Base-by-base conservation (phyloP, 371 early-diverging fungal genomes). In the Capillidium heterosporum region DNA sequence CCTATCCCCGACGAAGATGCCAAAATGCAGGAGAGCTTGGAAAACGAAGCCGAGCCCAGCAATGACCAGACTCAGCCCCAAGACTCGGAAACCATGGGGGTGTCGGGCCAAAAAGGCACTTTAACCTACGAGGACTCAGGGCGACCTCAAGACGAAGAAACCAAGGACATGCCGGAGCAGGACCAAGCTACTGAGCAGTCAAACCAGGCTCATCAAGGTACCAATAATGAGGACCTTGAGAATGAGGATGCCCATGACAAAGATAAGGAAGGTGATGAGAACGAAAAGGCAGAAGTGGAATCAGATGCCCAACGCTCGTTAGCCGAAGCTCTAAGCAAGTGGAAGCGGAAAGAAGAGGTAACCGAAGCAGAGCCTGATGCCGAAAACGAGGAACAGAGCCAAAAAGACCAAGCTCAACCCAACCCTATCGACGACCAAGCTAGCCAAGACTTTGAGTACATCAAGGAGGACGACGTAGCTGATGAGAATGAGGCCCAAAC, bases 281-380 rank as follows among this genome's bases (percentile, higher is more conserved):
- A 66, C 28, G 76, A 75, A 54, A 24, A 57, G 60, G 8, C 70
- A 67, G 23, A 50, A 29, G 52, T 50, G 24, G 65, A 73, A 48
- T 68, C 74, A 31, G 81, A 84, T 51, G 82, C 86, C 26, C 82
- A 85, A 64, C 78, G 91, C 56, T 85, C 83, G 28, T 66, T 94
- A 32, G 92, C 89, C 39, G 91, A 91, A 63, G 91, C 90, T 5
- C 65, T 89, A 56, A 85, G 91, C 63, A 82, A 82, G 65, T 92
- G 92, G 92, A 80, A 82, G 63, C 80, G 84, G 47, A 77, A 89
- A 39, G 64, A 91, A 39, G 78, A 85, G 39, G 72, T 79, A 58
- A 66, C 85, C 28, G 65, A 67, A 57, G 65, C 28, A 1, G 44
- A 32, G 19, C 15, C 55, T 3, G 50, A 46, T 4, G 73, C 72